phyloP scores from a whole-genome alignment of 768 basidiomycete species.

The Scleroderma bovista region DNA sequence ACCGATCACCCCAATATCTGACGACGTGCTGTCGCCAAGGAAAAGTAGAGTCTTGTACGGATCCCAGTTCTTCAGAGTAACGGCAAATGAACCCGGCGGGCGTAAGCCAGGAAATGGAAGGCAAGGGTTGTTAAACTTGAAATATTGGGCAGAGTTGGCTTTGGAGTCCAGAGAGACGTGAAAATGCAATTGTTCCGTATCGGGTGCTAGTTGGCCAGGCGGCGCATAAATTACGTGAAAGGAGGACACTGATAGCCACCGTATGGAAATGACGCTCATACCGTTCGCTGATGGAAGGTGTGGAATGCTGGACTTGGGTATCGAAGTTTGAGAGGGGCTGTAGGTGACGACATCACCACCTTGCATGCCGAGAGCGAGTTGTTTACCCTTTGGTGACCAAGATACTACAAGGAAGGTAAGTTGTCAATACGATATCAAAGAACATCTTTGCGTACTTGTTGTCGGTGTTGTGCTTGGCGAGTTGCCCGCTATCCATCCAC shows the following conservation, averaged over 20 bases:
- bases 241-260: conserved; percentile 66
- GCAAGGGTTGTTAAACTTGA: conserved; percentile 36
- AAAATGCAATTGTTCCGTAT: conserved; percentile 38
- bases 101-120: conserved; percentile 41
- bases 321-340: conserved; percentile 47
- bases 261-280: conserved; percentile 44
- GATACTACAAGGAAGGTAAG: conserved; percentile 44
- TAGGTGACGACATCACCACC: conserved; percentile 69
- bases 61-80: conserved; percentile 40
- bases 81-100: conserved; percentile 39
- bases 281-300: conserved; percentile 47
- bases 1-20: conserved; percentile 45
- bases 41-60: conserved; percentile 38
- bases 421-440: neutral
- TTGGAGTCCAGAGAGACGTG: conserved; percentile 40
- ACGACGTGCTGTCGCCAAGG: conserved; percentile 45
- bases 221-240: conserved; percentile 63
- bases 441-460: conserved; percentile 43
- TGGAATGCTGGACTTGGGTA: conserved; percentile 52
- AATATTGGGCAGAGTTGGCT: conserved; percentile 30
- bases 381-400: conserved; percentile 87
- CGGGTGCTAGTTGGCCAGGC: conserved; percentile 31
- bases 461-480: conserved; percentile 48
- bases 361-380: conserved; percentile 69
- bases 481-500: conserved; percentile 52